These are phyloP conservation scores for Rosa hybrid DNA, from an alignment of 331 rosid genomes.

Conservation along the genomic window DNA sequence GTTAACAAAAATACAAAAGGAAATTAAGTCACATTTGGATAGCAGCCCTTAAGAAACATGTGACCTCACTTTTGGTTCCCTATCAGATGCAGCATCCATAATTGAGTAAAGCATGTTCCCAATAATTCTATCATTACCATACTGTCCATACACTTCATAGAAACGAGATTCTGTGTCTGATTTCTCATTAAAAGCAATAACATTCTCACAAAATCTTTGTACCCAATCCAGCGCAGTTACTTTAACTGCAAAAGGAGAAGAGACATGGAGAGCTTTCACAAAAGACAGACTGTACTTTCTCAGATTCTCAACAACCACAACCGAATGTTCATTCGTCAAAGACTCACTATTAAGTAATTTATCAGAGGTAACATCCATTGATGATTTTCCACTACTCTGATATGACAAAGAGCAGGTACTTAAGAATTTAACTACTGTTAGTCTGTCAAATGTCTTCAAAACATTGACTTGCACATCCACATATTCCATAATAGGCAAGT, in stretches of 20 bases:
- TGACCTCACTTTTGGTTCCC: slow-evolving; percentile 84
- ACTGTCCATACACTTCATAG: slow-evolving; percentile 34
- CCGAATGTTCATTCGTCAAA: slow-evolving; percentile 37
- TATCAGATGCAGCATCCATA: slow-evolving; percentile 69
- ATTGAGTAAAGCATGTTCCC: slow-evolving; percentile 66
- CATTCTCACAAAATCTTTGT: slow-evolving; percentile 66
- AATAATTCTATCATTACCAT: slow-evolving; percentile 47
- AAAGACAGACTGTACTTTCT: slow-evolving; percentile 54
- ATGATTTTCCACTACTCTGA: slow-evolving; percentile 36
- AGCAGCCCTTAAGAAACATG: slow-evolving; percentile 31
- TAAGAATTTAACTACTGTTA: slow-evolving; percentile 60
- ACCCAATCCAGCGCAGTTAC: slow-evolving; percentile 69
- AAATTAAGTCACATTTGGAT: not conserved
- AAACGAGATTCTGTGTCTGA: slow-evolving; percentile 38
- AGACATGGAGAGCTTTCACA: slow-evolving; percentile 63
- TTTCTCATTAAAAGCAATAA: slow-evolving; percentile 47
- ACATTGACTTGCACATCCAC: slow-evolving; percentile 74
- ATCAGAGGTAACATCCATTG: slow-evolving; percentile 34
- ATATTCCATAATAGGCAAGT: slow-evolving; percentile 56
- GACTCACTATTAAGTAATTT: slow-evolving; percentile 27
- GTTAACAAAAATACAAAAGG: not conserved
- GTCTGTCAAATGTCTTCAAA: slow-evolving; percentile 68
- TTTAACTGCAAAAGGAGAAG: slow-evolving; percentile 83
- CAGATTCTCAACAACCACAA: slow-evolving; percentile 57
- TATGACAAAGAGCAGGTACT: slow-evolving; percentile 53